Evolutionary conservation across 2,329 filamentous ascomycete species (phyloP).

Genomic region (Ophiostoma montium): DNA sequence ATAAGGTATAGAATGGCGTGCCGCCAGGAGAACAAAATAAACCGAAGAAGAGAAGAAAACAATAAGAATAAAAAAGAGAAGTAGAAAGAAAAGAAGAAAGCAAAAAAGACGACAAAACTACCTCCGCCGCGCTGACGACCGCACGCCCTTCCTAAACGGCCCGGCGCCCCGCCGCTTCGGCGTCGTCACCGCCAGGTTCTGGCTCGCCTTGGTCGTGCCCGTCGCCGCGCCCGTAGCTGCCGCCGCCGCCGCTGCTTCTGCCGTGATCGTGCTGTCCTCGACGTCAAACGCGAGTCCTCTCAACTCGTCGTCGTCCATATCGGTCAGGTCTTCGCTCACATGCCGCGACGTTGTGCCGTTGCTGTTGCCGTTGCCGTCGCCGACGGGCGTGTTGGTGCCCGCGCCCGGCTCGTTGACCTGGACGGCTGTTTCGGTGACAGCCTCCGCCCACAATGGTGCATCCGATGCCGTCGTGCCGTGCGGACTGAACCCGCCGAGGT

Average conservation of each 20-base stretch:
- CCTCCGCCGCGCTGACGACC: conserved; percentile 20
- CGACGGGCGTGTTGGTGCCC: neutral
- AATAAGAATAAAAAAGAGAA: neutral
- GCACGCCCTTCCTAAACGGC: conserved; percentile 18
- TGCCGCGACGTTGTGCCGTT: conserved; percentile 22
- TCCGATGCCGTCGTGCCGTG: conserved; percentile 55
- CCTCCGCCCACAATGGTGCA: neutral
- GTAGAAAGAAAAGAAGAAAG: neutral
- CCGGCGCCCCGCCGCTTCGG: conserved; percentile 4
- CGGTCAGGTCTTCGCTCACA: conserved; percentile 78
- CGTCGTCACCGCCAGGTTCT: conserved; percentile 3
- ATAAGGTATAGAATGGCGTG: conserved; percentile 4
- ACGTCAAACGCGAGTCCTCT: conserved; percentile 50
- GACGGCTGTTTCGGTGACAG: too few species aligned
- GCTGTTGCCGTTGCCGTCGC: too few species aligned
- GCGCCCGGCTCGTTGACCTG: too few species aligned
- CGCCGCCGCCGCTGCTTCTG: conserved; percentile 8
- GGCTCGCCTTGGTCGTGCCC: neutral
- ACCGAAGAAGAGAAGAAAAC: neutral
- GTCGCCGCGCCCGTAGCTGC: neutral
- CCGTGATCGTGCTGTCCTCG: conserved; percentile 32
- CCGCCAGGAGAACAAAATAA: too few species aligned
- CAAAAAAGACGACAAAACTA: conserved; percentile 12
- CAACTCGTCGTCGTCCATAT: conserved; percentile 83
- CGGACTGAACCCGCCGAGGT: conserved; percentile 67